Conservation (phyloP, 306 rosid species). For the Vachellia pachyceras region DNA sequence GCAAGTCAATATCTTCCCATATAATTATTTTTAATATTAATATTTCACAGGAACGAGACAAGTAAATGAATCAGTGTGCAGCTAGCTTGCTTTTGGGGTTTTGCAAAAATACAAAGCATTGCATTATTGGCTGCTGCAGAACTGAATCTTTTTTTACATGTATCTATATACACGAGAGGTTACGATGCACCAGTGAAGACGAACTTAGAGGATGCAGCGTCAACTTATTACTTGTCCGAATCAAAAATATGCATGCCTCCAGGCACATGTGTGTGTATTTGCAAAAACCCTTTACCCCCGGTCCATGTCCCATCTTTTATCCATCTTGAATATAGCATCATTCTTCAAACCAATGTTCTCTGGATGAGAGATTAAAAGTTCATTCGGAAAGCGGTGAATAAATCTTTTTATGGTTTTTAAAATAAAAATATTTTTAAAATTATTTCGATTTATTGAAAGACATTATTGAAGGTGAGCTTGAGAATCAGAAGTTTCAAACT, state of each 20-base stretch:
- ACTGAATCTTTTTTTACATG: background rate
- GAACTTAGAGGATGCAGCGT: background rate
- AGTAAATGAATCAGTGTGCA: background rate
- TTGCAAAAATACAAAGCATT: slow-evolving; percentile 2
- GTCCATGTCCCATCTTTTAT: background rate
- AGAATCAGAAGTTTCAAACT: no score
- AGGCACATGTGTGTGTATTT: background rate
- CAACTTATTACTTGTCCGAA: background rate
- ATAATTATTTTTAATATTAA: background rate
- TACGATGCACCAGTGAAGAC: background rate
- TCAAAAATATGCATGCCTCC: background rate
- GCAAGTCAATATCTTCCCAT: background rate
- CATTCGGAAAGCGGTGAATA: no score
- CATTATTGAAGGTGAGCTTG: no score
- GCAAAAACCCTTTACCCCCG: no score
- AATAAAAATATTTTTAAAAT: no score
- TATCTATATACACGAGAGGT: background rate
- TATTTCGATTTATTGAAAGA: no score
- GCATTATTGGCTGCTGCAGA: background rate
- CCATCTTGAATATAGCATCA: background rate
- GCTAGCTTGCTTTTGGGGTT: background rate
- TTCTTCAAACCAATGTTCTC: background rate
- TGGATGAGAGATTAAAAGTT: no score
- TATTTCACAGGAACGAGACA: background rate
- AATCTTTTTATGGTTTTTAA: no score